These are phyloP conservation scores for Phalaenopsis aphrodite DNA, from an alignment of 106 monocot species.

Conservation along the genomic window DNA sequence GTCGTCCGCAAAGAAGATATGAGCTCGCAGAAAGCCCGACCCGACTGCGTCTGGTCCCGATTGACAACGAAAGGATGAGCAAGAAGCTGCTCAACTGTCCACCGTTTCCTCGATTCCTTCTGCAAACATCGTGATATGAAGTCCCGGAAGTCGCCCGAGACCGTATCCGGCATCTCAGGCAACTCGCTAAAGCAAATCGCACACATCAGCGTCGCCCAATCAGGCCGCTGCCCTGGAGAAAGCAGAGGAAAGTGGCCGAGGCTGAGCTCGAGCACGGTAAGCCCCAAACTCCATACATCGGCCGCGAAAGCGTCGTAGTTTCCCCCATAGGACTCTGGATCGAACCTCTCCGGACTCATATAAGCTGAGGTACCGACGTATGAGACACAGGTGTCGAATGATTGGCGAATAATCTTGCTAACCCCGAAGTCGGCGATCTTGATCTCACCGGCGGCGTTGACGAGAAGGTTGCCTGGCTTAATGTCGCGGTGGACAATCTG, in stretches of 20 bases:
- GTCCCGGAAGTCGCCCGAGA: conserved; percentile 35
- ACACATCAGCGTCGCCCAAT: conserved; percentile 81
- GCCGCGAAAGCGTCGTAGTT: conserved; percentile 55
- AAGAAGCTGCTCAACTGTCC: conserved; percentile 52
- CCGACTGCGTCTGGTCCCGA: conserved; percentile 20
- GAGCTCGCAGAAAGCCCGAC: conserved; percentile 8
- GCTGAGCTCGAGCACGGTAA: conserved; percentile 55
- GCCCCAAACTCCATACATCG: conserved; percentile 69
- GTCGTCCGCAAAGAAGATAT: background rate
- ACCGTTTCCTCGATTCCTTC: conserved; percentile 51
- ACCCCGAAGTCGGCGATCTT: conserved; percentile 78
- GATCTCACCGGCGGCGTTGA: conserved; percentile 34
- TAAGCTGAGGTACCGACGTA: conserved; percentile 74
- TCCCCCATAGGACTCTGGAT: conserved; percentile 41
- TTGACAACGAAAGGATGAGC: conserved; percentile 52
- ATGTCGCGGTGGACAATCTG: conserved; percentile 39
- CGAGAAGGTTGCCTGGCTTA: conserved; percentile 39
- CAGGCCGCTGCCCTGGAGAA: conserved; percentile 53
- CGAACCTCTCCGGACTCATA: conserved; percentile 79
- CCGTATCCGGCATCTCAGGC: conserved; percentile 26
- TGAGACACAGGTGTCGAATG: conserved; percentile 37
- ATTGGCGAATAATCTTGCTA: conserved; percentile 32
- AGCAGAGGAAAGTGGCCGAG: conserved; percentile 58
- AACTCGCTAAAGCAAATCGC: conserved; percentile 73
- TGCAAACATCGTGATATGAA: conserved; percentile 65